Base-by-base conservation (phyloP, 208 protist genomes). In the Trypanosoma conorhini region DNA sequence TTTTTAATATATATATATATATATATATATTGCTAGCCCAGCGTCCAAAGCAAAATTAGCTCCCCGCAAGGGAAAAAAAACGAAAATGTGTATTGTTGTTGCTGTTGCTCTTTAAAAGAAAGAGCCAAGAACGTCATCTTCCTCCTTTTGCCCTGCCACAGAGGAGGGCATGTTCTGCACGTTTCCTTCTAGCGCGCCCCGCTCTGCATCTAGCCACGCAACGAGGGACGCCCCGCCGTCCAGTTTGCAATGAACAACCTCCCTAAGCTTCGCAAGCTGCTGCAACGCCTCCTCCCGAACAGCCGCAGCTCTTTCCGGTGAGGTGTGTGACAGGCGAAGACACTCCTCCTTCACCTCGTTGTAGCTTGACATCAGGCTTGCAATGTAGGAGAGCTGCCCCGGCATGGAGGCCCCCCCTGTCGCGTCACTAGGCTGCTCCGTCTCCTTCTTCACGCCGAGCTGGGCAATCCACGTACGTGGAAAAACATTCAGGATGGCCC, bases 401-500 rank as follows among this genome's bases (percentile, higher is more conserved):
- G 72, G 61, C 56, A 83, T 76, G 57, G 76, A 62, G 31, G 62
- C 46, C 46, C 56, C 61, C 22, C 44, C 46, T 62, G 48, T 46
- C n/a, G 40, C 48, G 4, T 74, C 69, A 17, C 38, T 62, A 56
- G 54, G 50, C 26, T 42, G 77, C n/a, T 62, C 71, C 21, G 52
- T 57, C 5, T 67, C 67, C 46, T 77, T 70, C 48, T 80, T 73
- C 24, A 70, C 76, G 0, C 66, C 62, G 42, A 96, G 67, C 51
- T 86, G 80, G 3, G 69, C 61, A 28, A 95, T 76, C 92, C 92
- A 96, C 28, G 74, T 68, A 17, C 62, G 70, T 1, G 92, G 86
- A 55, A 96, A 96, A n/a, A 94, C 73, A 30, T 85, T 78, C 21
- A 96, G 79, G 72, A 82, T 75, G 21, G 73, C 68, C 89, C 92